Evolutionary conservation across 2,329 filamentous ascomycete species (phyloP).

Genomic region (Penicillium sp.): DNA sequence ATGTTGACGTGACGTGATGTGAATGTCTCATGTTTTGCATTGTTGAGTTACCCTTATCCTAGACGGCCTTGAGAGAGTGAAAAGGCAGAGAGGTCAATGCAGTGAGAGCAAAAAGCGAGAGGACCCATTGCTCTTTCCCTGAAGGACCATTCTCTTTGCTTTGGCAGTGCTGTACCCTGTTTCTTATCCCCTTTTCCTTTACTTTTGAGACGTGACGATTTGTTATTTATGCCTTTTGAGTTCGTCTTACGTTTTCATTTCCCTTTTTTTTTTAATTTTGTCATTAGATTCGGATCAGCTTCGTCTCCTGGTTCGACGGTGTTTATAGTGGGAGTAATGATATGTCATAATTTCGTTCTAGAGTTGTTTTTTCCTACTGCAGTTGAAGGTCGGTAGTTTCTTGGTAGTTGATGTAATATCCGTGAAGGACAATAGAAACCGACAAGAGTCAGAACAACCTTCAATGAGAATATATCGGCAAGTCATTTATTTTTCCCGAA

Average conservation of each 20-base stretch:
- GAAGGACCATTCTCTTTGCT: not conserved
- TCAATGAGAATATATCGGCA: too few species aligned
- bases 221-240: constrained; percentile 30
- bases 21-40: constrained; percentile 20
- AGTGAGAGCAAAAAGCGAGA: constrained; percentile 1
- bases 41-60: constrained; percentile 1
- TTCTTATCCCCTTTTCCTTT: constrained; percentile 16
- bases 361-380: not conserved
- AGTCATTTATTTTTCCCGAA: too few species aligned
- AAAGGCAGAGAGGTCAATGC: not conserved
- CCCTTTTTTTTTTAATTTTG: constrained; percentile 16
- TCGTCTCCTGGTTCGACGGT: constrained; percentile 32
- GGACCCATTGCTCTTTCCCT: not conserved
- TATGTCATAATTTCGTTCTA: constrained; percentile 22
- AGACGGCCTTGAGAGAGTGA: not conserved
- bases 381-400: not conserved
- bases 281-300: constrained; percentile 26
- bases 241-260: constrained; percentile 1
- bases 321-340: constrained; percentile 35
- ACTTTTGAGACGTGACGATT: constrained; percentile 32
- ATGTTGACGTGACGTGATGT: constrained; percentile 17
- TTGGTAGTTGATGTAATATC: not conserved
- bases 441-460: too few species aligned
- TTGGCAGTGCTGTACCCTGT: constrained; percentile 10
- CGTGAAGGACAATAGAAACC: not conserved